A percentile compares a stretch with the other conserved stretches of the same genome.
These are phyloP conservation scores for Chaetomiaceae sp. DNA, from an alignment of 2,329 filamentous ascomycete species.

Conservation along the genomic window DNA sequence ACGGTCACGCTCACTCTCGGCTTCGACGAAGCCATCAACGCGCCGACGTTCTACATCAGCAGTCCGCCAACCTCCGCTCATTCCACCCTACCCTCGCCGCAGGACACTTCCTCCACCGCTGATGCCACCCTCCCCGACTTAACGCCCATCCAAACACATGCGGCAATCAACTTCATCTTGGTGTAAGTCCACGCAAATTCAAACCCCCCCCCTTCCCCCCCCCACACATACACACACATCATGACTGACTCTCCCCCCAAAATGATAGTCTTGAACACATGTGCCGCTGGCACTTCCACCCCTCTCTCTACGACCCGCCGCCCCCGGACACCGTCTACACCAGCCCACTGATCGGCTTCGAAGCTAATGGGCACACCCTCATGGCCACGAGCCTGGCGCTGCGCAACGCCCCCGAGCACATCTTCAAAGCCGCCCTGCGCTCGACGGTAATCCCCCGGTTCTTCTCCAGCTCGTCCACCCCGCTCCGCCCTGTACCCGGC, in stretches of 20 bases:
- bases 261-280: slow-evolving; percentile 49
- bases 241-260: too few species aligned
- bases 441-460: not conserved
- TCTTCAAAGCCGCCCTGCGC: slow-evolving; percentile 9
- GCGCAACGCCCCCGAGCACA: slow-evolving; percentile 30
- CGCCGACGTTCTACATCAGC: slow-evolving; percentile 42
- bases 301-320: slow-evolving; percentile 35
- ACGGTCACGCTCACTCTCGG: slow-evolving; percentile 40
- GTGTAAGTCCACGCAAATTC: slow-evolving; percentile 36
- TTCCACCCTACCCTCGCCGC: not conserved
- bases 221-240: too few species aligned
- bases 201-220: not conserved
- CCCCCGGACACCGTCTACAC: slow-evolving; percentile 32
- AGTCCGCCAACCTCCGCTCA: slow-evolving; percentile 7
- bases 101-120: not conserved
- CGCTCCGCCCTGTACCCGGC: slow-evolving; percentile 22
- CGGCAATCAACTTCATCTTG: slow-evolving; percentile 51
- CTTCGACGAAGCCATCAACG: slow-evolving; percentile 39
- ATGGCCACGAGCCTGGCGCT: slow-evolving; percentile 44
- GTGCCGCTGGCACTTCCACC: slow-evolving; percentile 48
- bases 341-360: slow-evolving; percentile 8
- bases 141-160: slow-evolving; percentile 39
- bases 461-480: slow-evolving; percentile 18
- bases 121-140: slow-evolving; percentile 26
- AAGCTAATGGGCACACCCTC: slow-evolving; percentile 37